Base-by-base conservation (phyloP, 192 early-diverging fungal genomes). In the Backusella morwellensis region DNA sequence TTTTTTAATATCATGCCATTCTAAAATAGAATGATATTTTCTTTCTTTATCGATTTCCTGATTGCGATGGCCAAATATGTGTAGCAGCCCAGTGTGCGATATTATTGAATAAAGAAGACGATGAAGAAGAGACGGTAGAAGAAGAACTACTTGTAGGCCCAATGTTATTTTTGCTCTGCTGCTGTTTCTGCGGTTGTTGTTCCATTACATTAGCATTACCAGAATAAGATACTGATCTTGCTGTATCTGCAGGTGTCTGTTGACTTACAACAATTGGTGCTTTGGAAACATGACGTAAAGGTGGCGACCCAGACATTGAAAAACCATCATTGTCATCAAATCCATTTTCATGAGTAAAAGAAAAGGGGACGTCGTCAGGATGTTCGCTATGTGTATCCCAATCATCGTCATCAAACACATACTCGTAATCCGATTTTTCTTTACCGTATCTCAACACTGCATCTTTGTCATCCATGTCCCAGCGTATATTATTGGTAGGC, bases 61-160 rank as follows among this genome's bases (percentile, higher is more conserved):
- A 63, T 63, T 63, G 56, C 29, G 34, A 41, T 23, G 73, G 35
- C 73, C 73, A 74, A 35, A 74, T 35, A 66, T 36, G 56, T 7
- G 73, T 63, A 42, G 73, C n/a, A 36, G 73, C 73, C 73, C 73
- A 74, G 23, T 74, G 50, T 36, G 73, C 73, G 2, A 74, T 63
- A 26, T 66, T 54, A 26, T 9, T 26, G 26, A 74, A 59, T 26
- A 74, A 36, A 66, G 73, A 74, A 50, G 72, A 35, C 9, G 68
- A 42, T 70, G 70, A 26, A 1, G 70, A 26, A 42, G 70, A 23
- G 38, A 4, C 2, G 14, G 41, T 23, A 44, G 70, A 29, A 23
- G 70, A 29, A 26, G 15, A n/a, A n/a, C 23, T 47, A 29, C n/a
- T 41, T 21, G 1, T 23, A 23, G 41, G 4, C 3, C 6, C 23